Conservation (phyloP, 2,329 filamentous ascomycete species). For the Stachybotrys echinatus region DNA sequence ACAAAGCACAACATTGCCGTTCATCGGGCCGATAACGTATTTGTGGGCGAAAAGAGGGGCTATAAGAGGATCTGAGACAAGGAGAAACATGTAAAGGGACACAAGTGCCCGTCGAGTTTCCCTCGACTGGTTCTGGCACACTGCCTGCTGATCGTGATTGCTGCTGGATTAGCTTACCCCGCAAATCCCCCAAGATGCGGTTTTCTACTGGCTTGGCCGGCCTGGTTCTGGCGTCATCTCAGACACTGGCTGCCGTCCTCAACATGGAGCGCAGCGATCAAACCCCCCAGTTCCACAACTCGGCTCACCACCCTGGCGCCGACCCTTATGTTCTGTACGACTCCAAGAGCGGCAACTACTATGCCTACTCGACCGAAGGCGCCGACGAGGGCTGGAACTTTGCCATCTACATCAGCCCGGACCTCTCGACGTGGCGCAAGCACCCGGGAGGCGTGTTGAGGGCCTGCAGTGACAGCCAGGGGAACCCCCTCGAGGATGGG, state of each 20-base stretch:
- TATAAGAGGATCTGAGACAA: too few species aligned
- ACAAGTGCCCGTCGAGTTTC: too few species aligned
- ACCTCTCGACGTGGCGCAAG: slow-evolving; percentile 28
- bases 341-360: slow-evolving; percentile 21
- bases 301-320: slow-evolving; percentile 23
- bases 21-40: too few species aligned
- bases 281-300: slow-evolving; percentile 25
- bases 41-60: too few species aligned
- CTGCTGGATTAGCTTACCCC: neutral
- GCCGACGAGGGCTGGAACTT: slow-evolving; percentile 24
- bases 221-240: neutral
- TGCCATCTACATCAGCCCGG: slow-evolving; percentile 28
- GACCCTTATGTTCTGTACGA: slow-evolving; percentile 27
- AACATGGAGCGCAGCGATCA: neutral
- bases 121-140: too few species aligned
- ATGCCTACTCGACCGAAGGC: slow-evolving; percentile 29
- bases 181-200: neutral
- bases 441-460: slow-evolving; percentile 24
- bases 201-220: neutral
- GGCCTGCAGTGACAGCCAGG: slow-evolving; percentile 23
- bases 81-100: too few species aligned
- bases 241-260: neutral
- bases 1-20: too few species aligned
- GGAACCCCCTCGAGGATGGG: slow-evolving; percentile 20
- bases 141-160: too few species aligned